Evolutionary conservation across 129 eudicot species (phyloP), one percentile per base, ranked within the genome.

Genomic region (Centaurea solstitialis): DNA sequence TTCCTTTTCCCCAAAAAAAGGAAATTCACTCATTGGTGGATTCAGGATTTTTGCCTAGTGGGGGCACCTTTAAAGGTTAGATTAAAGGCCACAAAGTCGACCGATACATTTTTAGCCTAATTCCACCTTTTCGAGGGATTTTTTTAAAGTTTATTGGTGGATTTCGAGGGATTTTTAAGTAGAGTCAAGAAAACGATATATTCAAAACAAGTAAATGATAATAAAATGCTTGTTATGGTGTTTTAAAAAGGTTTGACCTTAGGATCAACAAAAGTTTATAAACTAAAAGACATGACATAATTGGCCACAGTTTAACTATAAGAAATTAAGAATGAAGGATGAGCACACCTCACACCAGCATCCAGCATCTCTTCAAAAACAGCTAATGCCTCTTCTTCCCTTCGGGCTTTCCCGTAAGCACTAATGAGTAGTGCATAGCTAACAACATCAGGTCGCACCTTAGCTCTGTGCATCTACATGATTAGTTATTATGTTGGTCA

Each of bases 311-410:
- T 57, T 37, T 17, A 17, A 26, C 18, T 53, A 65, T 17, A 74
- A 41, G 30, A 26, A 26, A 26, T 26, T 26, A 26, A 26, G 73
- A 70, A n/a, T n/a, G 10, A 33, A 70, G 37, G 62, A 45, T 17
- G 72, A 80, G 70, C 84, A 73, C 70, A 94, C 99, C 98, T 93
- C 85, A 95, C 98, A 83, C 98, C 98, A 80, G 99, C 99, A 95
- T 95, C 99, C 65, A 95, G 91, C 99, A 95, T 95, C 85, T 95
- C 99, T 75, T 95, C 99, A 79, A 95, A 95, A 83, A 95, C 98
- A 74, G 99, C 98, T 70, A 92, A 82, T 50, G 99, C 99, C 79
- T 95, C 99, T 30, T 92, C 98, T 88, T 95, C 99, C 77, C 97
- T 90, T 83, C 99, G 90, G 50, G 99, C 99, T 88, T 91, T 95